These are phyloP conservation scores for Aspergillus calidoustus DNA, from an alignment of 2,329 filamentous ascomycete genomes.

Conservation along the genomic window DNA sequence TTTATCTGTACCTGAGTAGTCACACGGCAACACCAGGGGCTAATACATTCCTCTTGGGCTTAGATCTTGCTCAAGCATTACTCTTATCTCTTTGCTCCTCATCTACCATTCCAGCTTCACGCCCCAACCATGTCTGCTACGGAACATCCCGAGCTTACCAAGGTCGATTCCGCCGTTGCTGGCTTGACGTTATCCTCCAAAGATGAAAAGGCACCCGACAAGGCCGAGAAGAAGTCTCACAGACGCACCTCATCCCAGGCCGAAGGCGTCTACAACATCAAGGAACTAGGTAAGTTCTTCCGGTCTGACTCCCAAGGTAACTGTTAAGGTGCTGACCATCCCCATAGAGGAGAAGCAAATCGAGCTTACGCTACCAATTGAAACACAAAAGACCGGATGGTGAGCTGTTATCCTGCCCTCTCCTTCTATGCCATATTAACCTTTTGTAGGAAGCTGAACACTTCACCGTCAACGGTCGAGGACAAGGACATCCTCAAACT, in stretches of 20 bases:
- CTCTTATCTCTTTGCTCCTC: background rate
- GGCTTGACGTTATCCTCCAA: slow-evolving; percentile 72
- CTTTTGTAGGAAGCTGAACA: slow-evolving; percentile 84
- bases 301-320: background rate
- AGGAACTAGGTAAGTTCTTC: slow-evolving; percentile 75
- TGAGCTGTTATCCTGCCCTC: slow-evolving; percentile 20
- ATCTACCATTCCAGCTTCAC: slow-evolving; percentile 4
- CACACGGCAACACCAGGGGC: slow-evolving; percentile 8
- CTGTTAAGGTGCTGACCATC: background rate
- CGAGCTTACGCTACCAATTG: slow-evolving; percentile 39
- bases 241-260: slow-evolving; percentile 74
- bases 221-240: slow-evolving; percentile 59
- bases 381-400: slow-evolving; percentile 44
- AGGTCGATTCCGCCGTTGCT: slow-evolving; percentile 90
- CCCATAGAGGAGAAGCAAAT: slow-evolving; percentile 36
- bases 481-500: slow-evolving; percentile 85
- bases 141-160: slow-evolving; percentile 64
- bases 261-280: slow-evolving; percentile 78
- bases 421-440: slow-evolving; percentile 7
- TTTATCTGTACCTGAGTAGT: slow-evolving; percentile 1
- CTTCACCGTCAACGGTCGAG: slow-evolving; percentile 75
- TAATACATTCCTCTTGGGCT: slow-evolving; percentile 12
- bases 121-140: slow-evolving; percentile 54
- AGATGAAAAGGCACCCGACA: slow-evolving; percentile 58
- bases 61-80: slow-evolving; percentile 9